Percentiles rank a stretch among this genome's conserved stretches.
phyloP scores from a whole-genome alignment of 306 rosid genomes.

The Cucumis cinereus region DNA sequence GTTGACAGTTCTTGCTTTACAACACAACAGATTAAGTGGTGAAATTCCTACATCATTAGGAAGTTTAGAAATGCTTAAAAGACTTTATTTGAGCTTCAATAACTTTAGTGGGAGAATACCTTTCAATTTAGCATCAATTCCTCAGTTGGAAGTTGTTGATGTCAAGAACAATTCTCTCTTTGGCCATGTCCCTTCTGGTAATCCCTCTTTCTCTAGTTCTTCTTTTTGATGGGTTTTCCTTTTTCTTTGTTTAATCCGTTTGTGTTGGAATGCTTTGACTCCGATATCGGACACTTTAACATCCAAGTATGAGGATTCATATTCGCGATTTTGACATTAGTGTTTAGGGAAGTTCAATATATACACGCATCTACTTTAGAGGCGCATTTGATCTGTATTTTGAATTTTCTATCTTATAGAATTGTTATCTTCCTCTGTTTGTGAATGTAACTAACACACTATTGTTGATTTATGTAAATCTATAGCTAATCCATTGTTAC shows the following conservation, averaged over 20 bases:
- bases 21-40: constrained; percentile 53
- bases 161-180: constrained; percentile 61
- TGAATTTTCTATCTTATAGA: too few relatives aligned
- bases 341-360: too few relatives aligned
- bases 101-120: constrained; percentile 53
- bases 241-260: too few relatives aligned
- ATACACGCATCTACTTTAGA: too few relatives aligned
- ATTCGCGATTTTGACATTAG: too few relatives aligned
- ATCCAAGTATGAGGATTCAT: too few relatives aligned
- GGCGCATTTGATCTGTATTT: too few relatives aligned
- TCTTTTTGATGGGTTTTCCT: not conserved
- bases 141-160: constrained; percentile 38
- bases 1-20: constrained; percentile 57
- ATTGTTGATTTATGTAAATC: too few relatives aligned
- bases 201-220: constrained; percentile 9
- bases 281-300: too few relatives aligned
- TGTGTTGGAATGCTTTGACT: not conserved
- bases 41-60: constrained; percentile 60
- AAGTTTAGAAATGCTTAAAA: constrained; percentile 30
- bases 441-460: too few relatives aligned
- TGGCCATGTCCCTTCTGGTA: constrained; percentile 69
- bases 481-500: too few relatives aligned
- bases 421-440: too few relatives aligned
- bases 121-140: constrained; percentile 26
- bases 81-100: constrained; percentile 80